phyloP scores from a whole-genome alignment of 2,329 filamentous ascomycete species.

The Colletotrichum destructivum region DNA sequence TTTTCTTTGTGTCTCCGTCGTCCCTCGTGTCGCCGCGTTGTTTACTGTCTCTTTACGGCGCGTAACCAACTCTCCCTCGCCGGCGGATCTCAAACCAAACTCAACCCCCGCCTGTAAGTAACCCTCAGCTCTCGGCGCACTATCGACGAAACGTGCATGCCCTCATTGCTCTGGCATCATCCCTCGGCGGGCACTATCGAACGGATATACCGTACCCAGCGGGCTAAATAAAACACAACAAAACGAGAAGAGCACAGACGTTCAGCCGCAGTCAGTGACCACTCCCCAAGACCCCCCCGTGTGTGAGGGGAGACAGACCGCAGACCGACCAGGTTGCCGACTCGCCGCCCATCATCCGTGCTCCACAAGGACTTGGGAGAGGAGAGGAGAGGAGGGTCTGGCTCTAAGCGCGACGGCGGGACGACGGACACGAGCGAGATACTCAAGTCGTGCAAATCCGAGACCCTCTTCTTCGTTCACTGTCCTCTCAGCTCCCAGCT shows the following conservation, averaged over 20 bases:
- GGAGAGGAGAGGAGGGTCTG: constrained; percentile 16
- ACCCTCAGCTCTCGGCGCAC: constrained; percentile 15
- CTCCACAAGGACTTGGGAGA: constrained; percentile 10
- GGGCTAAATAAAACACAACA: not conserved
- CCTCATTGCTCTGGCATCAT: constrained; percentile 24
- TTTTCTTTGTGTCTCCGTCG: not conserved
- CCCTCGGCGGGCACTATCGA: constrained; percentile 1
- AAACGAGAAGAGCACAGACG: constrained; percentile 13
- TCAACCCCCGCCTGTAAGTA: not conserved
- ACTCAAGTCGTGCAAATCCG: constrained; percentile 3
- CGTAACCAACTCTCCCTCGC: not conserved
- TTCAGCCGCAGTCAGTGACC: not conserved
- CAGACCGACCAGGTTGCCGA: constrained; percentile 5
- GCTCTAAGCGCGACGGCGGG: constrained; percentile 12
- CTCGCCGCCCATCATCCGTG: constrained; percentile 18
- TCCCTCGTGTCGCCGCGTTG: not conserved
- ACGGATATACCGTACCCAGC: not conserved
- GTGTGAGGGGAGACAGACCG: too few species aligned
- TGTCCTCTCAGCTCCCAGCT: constrained; percentile 6
- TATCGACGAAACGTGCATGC: constrained; percentile 32
- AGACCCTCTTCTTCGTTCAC: constrained; percentile 4
- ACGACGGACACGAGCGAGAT: constrained; percentile 17
- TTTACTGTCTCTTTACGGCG: not conserved
- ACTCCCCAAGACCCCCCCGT: too few species aligned
- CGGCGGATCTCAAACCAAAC: not conserved